Conservation (phyloP, 225 moss, liverwort and hornwort genomes). For the Neckera pumila region DNA sequence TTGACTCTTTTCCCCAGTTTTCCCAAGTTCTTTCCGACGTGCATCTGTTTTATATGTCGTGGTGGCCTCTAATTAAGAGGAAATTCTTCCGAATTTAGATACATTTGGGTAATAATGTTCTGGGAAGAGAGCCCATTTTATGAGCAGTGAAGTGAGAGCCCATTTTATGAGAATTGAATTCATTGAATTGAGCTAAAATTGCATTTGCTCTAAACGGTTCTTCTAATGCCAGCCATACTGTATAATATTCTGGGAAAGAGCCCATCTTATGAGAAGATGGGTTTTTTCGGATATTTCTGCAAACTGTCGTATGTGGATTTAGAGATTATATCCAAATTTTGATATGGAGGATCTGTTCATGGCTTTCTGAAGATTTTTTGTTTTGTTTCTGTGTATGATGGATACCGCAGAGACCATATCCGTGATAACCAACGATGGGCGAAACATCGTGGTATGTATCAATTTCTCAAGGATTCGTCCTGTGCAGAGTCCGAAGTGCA, state of each 20-base stretch:
- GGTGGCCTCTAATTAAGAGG: neutral
- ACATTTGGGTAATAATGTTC: neutral
- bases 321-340: neutral
- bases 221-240: neutral
- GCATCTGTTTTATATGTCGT: neutral
- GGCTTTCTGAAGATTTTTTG: neutral
- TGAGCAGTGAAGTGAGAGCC: no score
- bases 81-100: neutral
- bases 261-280: neutral
- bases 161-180: no score
- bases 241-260: neutral
- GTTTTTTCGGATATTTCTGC: neutral
- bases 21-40: neutral
- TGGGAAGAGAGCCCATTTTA: neutral
- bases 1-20: neutral
- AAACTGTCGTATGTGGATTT: neutral
- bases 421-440: slow-evolving; percentile 98
- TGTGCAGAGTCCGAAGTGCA: neutral
- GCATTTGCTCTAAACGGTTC: no score
- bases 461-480: neutral
- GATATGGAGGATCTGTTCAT: neutral
- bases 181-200: no score
- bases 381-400: neutral
- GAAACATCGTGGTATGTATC: slow-evolving; percentile 81
- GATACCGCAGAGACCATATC: slow-evolving; percentile 81